Conservation (phyloP, 2,329 filamentous ascomycete genomes). For the Fusarium foetens region DNA sequence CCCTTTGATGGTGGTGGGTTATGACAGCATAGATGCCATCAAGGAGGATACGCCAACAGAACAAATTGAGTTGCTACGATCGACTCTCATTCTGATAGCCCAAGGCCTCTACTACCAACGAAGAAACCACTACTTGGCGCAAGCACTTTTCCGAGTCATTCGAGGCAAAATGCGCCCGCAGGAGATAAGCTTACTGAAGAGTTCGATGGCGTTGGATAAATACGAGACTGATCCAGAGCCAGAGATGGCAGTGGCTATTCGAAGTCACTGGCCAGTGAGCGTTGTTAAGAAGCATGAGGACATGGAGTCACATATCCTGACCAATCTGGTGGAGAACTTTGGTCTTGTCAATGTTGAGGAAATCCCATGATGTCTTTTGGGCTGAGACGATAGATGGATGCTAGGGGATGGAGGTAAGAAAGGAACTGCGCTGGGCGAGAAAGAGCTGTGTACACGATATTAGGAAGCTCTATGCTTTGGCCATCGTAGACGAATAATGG, state of each 20-base stretch:
- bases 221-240: conserved; percentile 31
- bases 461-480: accelerated
- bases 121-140: conserved; percentile 48
- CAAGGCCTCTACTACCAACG: conserved; percentile 50
- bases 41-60: not conserved
- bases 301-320: conserved; percentile 35
- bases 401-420: accelerated
- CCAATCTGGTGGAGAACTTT: conserved; percentile 38
- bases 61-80: conserved; percentile 44
- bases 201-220: conserved; percentile 30
- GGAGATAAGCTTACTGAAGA: conserved; percentile 38
- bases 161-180: conserved; percentile 47
- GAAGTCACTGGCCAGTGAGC: conserved; percentile 48
- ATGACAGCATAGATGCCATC: conserved; percentile 44
- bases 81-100: conserved; percentile 49
- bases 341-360: conserved; percentile 9
- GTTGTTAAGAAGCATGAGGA: conserved; percentile 45
- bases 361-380: not conserved
- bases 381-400: accelerated
- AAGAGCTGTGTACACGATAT: not conserved
- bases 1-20: conserved; percentile 47
- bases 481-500: not conserved
- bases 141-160: conserved; percentile 49
- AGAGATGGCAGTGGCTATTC: conserved; percentile 39
- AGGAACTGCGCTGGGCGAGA: not conserved